Evolutionary conservation across 106 monocot species (phyloP).

Genomic region (Narthecium ossifragum): DNA sequence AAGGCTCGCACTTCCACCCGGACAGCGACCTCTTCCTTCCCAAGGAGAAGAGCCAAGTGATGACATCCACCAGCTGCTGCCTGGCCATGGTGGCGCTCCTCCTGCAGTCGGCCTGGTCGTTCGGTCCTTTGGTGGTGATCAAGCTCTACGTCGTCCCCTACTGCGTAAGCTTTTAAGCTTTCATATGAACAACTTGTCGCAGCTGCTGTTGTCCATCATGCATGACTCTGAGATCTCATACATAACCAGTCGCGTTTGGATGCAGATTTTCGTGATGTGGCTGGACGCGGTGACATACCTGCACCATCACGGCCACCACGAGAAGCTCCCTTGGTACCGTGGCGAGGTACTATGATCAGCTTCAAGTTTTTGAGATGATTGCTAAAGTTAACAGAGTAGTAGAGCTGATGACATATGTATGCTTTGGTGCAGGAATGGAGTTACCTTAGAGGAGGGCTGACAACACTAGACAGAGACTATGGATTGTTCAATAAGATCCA

Average conservation of each 20-base stretch:
- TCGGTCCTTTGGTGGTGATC: constrained; percentile 46
- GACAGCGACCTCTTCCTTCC: constrained; percentile 57
- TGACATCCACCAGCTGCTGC: constrained; percentile 70
- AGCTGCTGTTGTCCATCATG: too few relatives aligned
- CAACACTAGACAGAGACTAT: constrained; percentile 73
- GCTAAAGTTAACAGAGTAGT: too few relatives aligned
- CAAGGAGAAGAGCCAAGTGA: constrained; percentile 57
- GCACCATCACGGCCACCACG: constrained; percentile 88
- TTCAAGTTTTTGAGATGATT: background rate
- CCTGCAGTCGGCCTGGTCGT: constrained; percentile 29
- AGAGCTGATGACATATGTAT: too few relatives aligned
- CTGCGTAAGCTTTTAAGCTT: constrained; percentile 16
- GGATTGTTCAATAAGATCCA: constrained; percentile 75
- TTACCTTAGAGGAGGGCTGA: constrained; percentile 68
- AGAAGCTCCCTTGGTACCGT: constrained; percentile 91
- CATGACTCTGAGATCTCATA: too few relatives aligned
- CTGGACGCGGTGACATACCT: constrained; percentile 90
- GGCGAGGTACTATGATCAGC: constrained; percentile 50
- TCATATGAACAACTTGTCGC: background rate
- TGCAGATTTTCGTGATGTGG: constrained; percentile 79
- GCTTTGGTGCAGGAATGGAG: constrained; percentile 67
- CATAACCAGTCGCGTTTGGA: too few relatives aligned
- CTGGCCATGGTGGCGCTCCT: constrained; percentile 39
- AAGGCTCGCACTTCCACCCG: constrained; percentile 68
- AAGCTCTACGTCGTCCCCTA: constrained; percentile 68